Base-by-base conservation (phyloP, 164 flowering plant species). In the Nelumbo lutea region DNA sequence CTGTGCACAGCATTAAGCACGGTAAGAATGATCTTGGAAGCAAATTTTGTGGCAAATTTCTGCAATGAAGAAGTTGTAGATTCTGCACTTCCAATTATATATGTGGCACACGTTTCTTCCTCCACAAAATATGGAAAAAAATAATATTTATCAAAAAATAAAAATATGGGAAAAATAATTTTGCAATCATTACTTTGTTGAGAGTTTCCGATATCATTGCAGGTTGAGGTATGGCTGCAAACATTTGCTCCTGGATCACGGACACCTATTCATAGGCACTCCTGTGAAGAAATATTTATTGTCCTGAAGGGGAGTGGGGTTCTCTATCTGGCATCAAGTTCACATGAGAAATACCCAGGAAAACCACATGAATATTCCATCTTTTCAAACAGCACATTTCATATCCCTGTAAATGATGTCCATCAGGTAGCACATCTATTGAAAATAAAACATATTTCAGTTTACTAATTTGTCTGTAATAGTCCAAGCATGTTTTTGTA, bases 181-280 rank as follows among this genome's bases (percentile, higher is more conserved):
- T 27, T 27, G 27, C 27, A 27, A 27, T 27, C 39, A 1, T 61
- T 52, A 14, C 41, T 27, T 61, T 42, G 2, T 47, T 47, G 6
- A 3, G 14, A 9, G 4, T 47, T 39, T 43, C 3, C 42, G 9
- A 38, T 60, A 47, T n/a, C 43, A 43, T 78, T 6, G 68, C 72
- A 93, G 98, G 78, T 91, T 73, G 98, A 93, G 79, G 79, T 93
- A 4, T 91, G 98, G 97, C 91, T 93, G 62, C 97, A 93, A 77
- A 90, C 98, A 61, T 86, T 87, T 84, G 68, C 96, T 69, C 94
- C 97, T 7, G 93, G 95, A 67, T 68, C 90, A 64, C 77, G 61
- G 68, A 93, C 98, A 13, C 95, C 98, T 6, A 91, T 93, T 38
- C 98, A 93, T 60, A 85, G 96, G 85, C 98, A 93, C 76, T 93